Evolutionary conservation across 257 asterid genomes (phyloP).

Genomic region (Lycium ferocissimum): DNA sequence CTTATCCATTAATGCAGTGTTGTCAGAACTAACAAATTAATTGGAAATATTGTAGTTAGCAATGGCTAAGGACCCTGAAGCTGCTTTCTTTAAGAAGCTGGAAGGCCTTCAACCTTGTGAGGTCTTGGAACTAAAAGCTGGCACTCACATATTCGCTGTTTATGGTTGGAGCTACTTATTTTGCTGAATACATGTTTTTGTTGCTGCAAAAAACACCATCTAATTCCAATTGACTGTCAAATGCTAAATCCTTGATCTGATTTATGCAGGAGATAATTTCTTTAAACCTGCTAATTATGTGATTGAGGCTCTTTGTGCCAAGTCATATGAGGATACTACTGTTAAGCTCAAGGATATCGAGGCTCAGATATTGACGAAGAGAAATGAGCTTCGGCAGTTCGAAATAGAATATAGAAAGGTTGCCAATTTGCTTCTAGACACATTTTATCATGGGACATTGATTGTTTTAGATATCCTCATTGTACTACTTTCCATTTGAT

Average conservation of each 20-base stretch:
- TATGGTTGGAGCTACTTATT: slow-evolving; percentile 76
- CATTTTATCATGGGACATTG: not conserved
- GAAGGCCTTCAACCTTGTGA: slow-evolving; percentile 99
- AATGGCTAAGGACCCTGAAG: slow-evolving; percentile 95
- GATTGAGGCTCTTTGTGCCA: slow-evolving; percentile 97
- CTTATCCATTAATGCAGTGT: not conserved
- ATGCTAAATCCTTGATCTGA: slow-evolving; percentile 21
- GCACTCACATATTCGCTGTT: slow-evolving; percentile 99
- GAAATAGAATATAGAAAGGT: slow-evolving; percentile 99
- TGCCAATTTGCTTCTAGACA: slow-evolving; percentile 24
- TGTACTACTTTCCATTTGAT: slow-evolving; percentile 17
- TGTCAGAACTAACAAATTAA: not conserved
- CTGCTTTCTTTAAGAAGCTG: slow-evolving; percentile 95
- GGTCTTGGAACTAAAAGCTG: slow-evolving; percentile 95
- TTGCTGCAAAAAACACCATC: slow-evolving; percentile 32
- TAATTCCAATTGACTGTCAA: not conserved
- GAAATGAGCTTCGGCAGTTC: slow-evolving; percentile 94
- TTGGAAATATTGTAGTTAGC: slow-evolving; percentile 47
- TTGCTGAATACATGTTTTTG: slow-evolving; percentile 28
- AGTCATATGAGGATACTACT: slow-evolving; percentile 92
- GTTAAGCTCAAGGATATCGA: slow-evolving; percentile 85
- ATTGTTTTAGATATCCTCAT: not conserved
- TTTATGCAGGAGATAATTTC: slow-evolving; percentile 90
- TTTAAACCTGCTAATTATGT: slow-evolving; percentile 91
- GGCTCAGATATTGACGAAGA: slow-evolving; percentile 90